Percentiles rank a stretch among this genome's conserved stretches.
Evolutionary conservation across 192 early-diverging fungal genomes (phyloP).

Genomic region (Chytriomyces sp.): DNA sequence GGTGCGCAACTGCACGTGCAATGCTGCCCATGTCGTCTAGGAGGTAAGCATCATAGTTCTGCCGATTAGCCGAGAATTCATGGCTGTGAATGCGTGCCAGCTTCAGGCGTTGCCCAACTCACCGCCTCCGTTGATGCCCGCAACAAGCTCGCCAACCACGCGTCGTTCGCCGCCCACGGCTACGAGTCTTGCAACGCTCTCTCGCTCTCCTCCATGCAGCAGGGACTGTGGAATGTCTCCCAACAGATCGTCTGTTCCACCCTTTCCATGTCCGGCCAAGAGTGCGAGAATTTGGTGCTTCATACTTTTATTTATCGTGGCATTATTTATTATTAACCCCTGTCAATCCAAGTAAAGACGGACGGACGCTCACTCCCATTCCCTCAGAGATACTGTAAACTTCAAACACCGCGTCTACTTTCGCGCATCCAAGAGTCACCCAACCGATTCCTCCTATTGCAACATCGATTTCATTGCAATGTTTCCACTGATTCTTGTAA

Average conservation of each 20-base stretch:
- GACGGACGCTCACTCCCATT: neutral
- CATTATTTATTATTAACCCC: neutral
- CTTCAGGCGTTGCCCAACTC: too few relatives aligned
- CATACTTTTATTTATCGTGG: neutral
- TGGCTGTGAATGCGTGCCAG: too few relatives aligned
- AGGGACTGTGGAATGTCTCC: neutral
- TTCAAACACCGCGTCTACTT: neutral
- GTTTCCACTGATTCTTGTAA: conserved; percentile 12
- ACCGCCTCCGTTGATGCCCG: too few relatives aligned
- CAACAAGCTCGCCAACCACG: too few relatives aligned
- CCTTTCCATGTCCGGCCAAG: neutral
- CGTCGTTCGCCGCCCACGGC: too few relatives aligned
- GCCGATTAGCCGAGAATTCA: too few relatives aligned
- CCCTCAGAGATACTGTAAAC: conserved; percentile 5
- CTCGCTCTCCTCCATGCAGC: neutral
- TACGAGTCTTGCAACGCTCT: neutral
- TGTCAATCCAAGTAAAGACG: neutral
- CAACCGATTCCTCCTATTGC: conserved; percentile 29
- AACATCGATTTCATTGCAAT: conserved; percentile 11
- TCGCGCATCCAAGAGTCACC: neutral
- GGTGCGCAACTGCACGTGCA: neutral
- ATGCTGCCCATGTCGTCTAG: neutral
- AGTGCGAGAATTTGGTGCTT: neutral
- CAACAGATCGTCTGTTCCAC: neutral
- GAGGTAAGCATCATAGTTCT: neutral